phyloP scores from a whole-genome alignment of 768 basidiomycete genomes.

The Melanogaster broomeanus region DNA sequence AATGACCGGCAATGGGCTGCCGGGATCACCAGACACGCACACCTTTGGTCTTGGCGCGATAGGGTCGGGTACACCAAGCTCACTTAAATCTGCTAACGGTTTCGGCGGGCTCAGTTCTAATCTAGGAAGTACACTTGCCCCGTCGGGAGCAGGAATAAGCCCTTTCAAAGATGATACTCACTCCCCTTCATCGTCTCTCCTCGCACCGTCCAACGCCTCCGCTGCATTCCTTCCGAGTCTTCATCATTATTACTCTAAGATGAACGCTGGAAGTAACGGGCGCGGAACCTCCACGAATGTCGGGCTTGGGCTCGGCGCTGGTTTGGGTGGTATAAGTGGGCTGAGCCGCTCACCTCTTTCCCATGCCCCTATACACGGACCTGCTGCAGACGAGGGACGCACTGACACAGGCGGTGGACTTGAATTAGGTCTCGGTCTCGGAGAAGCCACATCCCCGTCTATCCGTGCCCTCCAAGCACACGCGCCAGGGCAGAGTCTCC shows the following conservation, averaged over 20 bases:
- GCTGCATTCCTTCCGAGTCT: slow-evolving; percentile 80
- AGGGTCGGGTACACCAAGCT: slow-evolving; percentile 49
- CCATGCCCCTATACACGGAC: slow-evolving; percentile 27
- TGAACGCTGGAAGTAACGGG: slow-evolving; percentile 35
- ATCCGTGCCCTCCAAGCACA: slow-evolving; percentile 83
- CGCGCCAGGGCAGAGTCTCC: slow-evolving; percentile 88
- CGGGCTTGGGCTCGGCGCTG: slow-evolving; percentile 22
- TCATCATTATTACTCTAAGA: slow-evolving; percentile 64
- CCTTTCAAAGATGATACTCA: slow-evolving; percentile 36
- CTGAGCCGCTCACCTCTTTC: slow-evolving; percentile 31
- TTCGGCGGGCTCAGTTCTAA: slow-evolving; percentile 27
- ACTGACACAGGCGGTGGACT: slow-evolving; percentile 10
- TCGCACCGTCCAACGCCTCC: slow-evolving; percentile 75
- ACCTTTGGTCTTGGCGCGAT: slow-evolving; percentile 24
- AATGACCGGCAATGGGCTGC: slow-evolving; percentile 25
- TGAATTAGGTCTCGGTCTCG: slow-evolving; percentile 20
- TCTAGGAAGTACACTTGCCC: slow-evolving; percentile 10
- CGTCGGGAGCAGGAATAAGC: slow-evolving; percentile 17
- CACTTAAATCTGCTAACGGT: slow-evolving; percentile 49
- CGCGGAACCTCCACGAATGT: slow-evolving; percentile 25
- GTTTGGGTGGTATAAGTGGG: slow-evolving; percentile 23
- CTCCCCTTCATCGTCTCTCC: slow-evolving; percentile 33
- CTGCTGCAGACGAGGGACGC: slow-evolving; percentile 28
- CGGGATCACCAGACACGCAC: slow-evolving; percentile 40
- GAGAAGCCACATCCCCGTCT: slow-evolving; percentile 57